A percentile compares a stretch with the other conserved stretches of the same genome.
Conservation (phyloP, 2,329 filamentous ascomycete species). For the Colletotrichum chlorophyti region DNA sequence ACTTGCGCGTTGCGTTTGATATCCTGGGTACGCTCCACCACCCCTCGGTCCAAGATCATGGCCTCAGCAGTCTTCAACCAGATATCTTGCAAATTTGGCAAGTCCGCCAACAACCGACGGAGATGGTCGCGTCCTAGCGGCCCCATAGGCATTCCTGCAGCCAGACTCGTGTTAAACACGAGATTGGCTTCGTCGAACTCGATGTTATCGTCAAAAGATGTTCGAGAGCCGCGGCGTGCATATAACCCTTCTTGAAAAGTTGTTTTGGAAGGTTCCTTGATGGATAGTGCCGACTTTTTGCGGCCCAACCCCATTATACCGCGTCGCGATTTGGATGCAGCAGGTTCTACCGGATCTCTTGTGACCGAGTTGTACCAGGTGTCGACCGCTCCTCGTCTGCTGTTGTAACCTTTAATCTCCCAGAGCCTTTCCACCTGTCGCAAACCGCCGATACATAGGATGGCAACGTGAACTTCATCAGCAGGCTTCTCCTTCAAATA, state of each 20-base stretch:
- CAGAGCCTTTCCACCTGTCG: slow-evolving; percentile 69
- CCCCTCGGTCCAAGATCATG: slow-evolving; percentile 63
- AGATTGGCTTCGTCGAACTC: slow-evolving; percentile 26
- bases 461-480: slow-evolving; percentile 67
- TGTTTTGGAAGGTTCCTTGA: slow-evolving; percentile 39
- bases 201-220: slow-evolving; percentile 6
- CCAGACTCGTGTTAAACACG: slow-evolving; percentile 65
- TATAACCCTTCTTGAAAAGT: slow-evolving; percentile 24
- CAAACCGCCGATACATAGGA: slow-evolving; percentile 66
- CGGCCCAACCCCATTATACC: slow-evolving; percentile 61
- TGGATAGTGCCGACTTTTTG: slow-evolving; percentile 58
- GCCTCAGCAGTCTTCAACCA: slow-evolving; percentile 70
- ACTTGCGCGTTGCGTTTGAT: slow-evolving; percentile 70
- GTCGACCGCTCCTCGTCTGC: slow-evolving; percentile 64
- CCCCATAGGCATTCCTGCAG: slow-evolving; percentile 68
- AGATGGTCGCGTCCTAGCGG: slow-evolving; percentile 58
- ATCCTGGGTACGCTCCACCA: slow-evolving; percentile 63
- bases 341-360: slow-evolving; percentile 49
- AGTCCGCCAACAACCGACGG: slow-evolving; percentile 57
- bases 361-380: slow-evolving; percentile 62
- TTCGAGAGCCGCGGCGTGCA: slow-evolving; percentile 6
- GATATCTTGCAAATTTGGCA: slow-evolving; percentile 65
- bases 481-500: slow-evolving; percentile 68
- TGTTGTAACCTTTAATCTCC: slow-evolving; percentile 72
- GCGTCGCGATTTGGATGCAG: slow-evolving; percentile 54